Conservation (phyloP, 1,139 yeast species). For the Yamadazyma spencermartinsiae region DNA sequence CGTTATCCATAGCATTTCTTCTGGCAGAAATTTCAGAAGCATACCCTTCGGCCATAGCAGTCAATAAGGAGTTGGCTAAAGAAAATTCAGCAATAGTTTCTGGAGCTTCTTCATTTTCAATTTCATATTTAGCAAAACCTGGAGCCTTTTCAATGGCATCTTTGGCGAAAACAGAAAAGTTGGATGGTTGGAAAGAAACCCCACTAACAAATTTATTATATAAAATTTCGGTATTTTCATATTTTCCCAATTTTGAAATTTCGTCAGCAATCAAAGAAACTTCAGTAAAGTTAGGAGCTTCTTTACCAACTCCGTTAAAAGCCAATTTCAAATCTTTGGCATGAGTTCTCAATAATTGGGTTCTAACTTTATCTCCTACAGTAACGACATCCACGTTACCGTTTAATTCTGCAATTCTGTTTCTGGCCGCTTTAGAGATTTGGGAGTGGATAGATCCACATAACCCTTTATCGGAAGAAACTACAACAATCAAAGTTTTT, state of each 20-base stretch:
- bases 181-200: slow-evolving; percentile 85
- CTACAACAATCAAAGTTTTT: slow-evolving; percentile 71
- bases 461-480: slow-evolving; percentile 96
- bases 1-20: slow-evolving; percentile 99
- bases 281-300: slow-evolving; percentile 91
- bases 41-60: slow-evolving; percentile 97
- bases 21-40: slow-evolving; percentile 98
- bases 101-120: slow-evolving; percentile 70
- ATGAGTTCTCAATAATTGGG: slow-evolving; percentile 83
- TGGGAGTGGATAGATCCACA: slow-evolving; percentile 98
- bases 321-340: slow-evolving; percentile 69
- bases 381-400: slow-evolving; percentile 81
- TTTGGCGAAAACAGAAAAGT: slow-evolving; percentile 66
- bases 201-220: slow-evolving; percentile 88
- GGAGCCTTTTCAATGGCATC: slow-evolving; percentile 82
- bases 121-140: slow-evolving; percentile 79
- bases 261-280: slow-evolving; percentile 88
- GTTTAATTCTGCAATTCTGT: slow-evolving; percentile 53
- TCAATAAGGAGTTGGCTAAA: slow-evolving; percentile 82
- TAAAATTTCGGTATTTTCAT: slow-evolving; percentile 76
- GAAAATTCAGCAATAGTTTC: slow-evolving; percentile 79
- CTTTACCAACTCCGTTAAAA: slow-evolving; percentile 91
- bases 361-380: slow-evolving; percentile 91
- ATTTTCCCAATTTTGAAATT: slow-evolving; percentile 65
- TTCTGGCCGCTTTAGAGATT: slow-evolving; percentile 84